Base-by-base conservation (phyloP, 164 flowering plant genomes). In the Akebia trifoliata region DNA sequence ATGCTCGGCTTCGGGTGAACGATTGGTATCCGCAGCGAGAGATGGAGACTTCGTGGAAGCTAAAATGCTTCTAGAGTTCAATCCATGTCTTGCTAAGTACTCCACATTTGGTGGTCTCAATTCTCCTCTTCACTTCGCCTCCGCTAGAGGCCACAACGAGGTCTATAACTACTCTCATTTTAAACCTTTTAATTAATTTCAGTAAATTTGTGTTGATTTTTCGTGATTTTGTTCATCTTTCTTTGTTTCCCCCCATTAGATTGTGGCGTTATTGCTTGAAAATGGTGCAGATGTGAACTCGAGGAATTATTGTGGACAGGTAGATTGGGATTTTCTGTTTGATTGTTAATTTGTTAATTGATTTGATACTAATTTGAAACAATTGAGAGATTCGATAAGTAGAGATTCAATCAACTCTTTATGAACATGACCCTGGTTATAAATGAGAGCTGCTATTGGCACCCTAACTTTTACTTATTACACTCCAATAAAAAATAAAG, bases 261-360 rank as follows among this genome's bases (percentile, higher is more conserved):
- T 93, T 74, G 96, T 82, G n/a, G 72, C 81, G 25, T 68, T 93
- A 74, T 72, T 93, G 81, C 85, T 93, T 18, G 90, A 87, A 63
- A 81, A 86, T 73, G 97, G 96, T 12, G 99, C 99, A 44, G 96
- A 93, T 67, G 96, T 84, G 40, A 93, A 93, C 75, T 86, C 99
- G 4, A 86, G 95, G 68, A 93, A 93, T 68, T 93, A 93, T 53
- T 90, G 96, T 54, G 99, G 99, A 4, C 99, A 93, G 94, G 99
- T 90, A 62, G 17, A 26, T 25, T 36, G 0, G 7, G 22, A 21
- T 17, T 60, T 61, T 65, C n/a, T n/a, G n/a, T n/a, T n/a, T n/a
- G n/a, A n/a, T n/a, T n/a, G n/a, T n/a, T n/a, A n/a, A n/a, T n/a
- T n/a, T n/a, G n/a, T n/a, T n/a, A n/a, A n/a, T n/a, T n/a, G n/a